Base-by-base conservation (phyloP, 2,329 filamentous ascomycete species). In the Penicillium sp. region DNA sequence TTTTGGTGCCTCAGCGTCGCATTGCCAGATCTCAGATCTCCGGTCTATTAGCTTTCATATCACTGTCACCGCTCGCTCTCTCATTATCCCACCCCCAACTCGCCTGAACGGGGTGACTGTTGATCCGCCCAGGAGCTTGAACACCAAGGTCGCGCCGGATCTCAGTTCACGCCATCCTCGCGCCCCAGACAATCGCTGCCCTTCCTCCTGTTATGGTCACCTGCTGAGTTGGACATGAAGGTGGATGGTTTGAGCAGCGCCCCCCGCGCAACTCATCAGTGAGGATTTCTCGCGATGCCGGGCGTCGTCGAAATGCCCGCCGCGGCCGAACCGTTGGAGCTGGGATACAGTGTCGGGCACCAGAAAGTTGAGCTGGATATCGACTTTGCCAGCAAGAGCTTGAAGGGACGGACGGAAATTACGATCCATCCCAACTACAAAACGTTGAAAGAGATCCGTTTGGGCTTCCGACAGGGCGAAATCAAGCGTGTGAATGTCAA, bases 301-400 rank as follows among this genome's bases (percentile, higher is more conserved):
- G 70, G 71, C 59, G 64, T 73, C 56, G 65, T 74, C 48, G 71
- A 74, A 51, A 65, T 64, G 51, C 62, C 64, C 36, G 57, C 59
- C 49, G 62, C 67, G 49, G 55, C 56, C 52, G 65, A 64, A 62
- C 60, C 52, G 43, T 50, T 51, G 46, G 65, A 64, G 28, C 62
- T 70, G 54, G 76, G 76, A 34, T 85, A 81, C 65, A 77, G 78
- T 44, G 77, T 97, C 52, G 81, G 90, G 49, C 87, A 91, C 74
- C 93, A 97, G 74, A 89, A 89, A 70, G 86, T 99, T 45, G 87
- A 91, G 64, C 79, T 99, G 54, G 92, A 97, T 65, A 80, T 99
- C 68, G 89, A 95, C 74, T 95, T 99, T 70, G 81, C 83, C 59
- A 83, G 83, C 49, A 87, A 86, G 72, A 82, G 80, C 65, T 76